Conservation (phyloP, 1,284 basidiomycete species). For the Moesziomyces parantarcticus region DNA sequence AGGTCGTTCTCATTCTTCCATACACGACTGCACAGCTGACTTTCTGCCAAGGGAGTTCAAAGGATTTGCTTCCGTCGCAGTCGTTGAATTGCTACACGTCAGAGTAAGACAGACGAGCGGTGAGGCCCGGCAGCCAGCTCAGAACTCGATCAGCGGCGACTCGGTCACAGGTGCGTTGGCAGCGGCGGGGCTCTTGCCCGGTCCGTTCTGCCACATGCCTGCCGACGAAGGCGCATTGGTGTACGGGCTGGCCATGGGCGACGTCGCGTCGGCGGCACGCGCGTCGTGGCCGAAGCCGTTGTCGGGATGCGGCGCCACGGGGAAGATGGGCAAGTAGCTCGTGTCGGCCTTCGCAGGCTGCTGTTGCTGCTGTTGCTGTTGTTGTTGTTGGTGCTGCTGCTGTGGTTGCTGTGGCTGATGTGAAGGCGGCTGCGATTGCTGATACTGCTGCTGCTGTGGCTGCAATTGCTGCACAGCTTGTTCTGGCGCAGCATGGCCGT, state of each 20-base stretch:
- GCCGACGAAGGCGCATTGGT: slow-evolving; percentile 46
- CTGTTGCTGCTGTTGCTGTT: slow-evolving; percentile 10
- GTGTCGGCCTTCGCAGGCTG: slow-evolving; percentile 21
- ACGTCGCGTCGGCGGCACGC: slow-evolving; percentile 16
- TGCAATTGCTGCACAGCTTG: not conserved
- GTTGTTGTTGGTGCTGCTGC: not conserved
- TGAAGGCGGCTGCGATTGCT: not conserved
- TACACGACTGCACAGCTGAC: too few relatives aligned
- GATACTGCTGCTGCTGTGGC: slow-evolving; percentile 7
- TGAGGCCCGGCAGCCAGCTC: not conserved
- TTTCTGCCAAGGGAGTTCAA: too few relatives aligned
- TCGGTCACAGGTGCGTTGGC: slow-evolving; percentile 20
- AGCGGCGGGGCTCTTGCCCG: slow-evolving; percentile 21
- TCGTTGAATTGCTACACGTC: not conserved
- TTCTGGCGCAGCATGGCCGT: not conserved
- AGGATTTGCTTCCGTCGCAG: not conserved
- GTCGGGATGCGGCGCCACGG: slow-evolving; percentile 46
- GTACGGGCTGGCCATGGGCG: slow-evolving; percentile 29
- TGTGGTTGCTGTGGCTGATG: slow-evolving; percentile 3
- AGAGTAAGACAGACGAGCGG: too few relatives aligned
- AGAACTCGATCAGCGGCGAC: slow-evolving; percentile 51
- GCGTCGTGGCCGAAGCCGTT: slow-evolving; percentile 30
- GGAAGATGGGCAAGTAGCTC: slow-evolving; percentile 43
- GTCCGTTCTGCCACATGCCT: slow-evolving; percentile 49
- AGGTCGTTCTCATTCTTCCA: too few relatives aligned